These are phyloP conservation scores for Cymodocea nodosa DNA, from an alignment of 116 monocot genomes.

Conservation along the genomic window DNA sequence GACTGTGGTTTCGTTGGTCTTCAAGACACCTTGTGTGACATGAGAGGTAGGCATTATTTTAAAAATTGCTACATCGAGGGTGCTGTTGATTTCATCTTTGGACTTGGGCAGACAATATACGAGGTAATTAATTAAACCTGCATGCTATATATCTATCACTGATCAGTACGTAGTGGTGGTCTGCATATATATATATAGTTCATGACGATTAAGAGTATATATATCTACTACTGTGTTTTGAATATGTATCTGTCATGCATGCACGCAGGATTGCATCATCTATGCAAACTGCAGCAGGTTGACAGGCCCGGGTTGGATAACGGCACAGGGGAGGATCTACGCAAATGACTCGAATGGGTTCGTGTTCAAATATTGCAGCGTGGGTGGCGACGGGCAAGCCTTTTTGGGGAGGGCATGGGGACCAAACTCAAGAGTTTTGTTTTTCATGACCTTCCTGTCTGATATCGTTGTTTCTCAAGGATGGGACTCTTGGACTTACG, in stretches of 20 bases:
- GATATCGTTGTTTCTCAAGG: conserved; percentile 30
- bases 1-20: conserved; percentile 28
- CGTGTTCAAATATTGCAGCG: conserved; percentile 9
- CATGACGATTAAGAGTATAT: too few species aligned
- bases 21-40: conserved; percentile 49
- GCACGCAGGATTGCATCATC: neutral
- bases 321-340: conserved; percentile 8
- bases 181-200: too few species aligned
- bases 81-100: conserved; percentile 45
- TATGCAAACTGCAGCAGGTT: neutral
- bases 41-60: conserved; percentile 40
- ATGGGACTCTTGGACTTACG: conserved; percentile 19
- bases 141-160: too few species aligned
- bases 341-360: neutral
- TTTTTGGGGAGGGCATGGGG: conserved; percentile 45
- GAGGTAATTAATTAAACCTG: neutral
- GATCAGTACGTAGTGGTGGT: too few species aligned
- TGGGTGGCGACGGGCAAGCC: conserved; percentile 1
- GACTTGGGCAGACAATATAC: conserved; percentile 32
- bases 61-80: conserved; percentile 33
- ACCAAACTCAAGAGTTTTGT: conserved; percentile 28
- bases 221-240: too few species aligned
- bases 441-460: conserved; percentile 17
- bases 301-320: conserved; percentile 7
- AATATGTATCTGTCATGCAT: neutral